Evolutionary conservation across 2,329 filamentous ascomycete genomes (phyloP).

Genomic region (Massarina eburnea): DNA sequence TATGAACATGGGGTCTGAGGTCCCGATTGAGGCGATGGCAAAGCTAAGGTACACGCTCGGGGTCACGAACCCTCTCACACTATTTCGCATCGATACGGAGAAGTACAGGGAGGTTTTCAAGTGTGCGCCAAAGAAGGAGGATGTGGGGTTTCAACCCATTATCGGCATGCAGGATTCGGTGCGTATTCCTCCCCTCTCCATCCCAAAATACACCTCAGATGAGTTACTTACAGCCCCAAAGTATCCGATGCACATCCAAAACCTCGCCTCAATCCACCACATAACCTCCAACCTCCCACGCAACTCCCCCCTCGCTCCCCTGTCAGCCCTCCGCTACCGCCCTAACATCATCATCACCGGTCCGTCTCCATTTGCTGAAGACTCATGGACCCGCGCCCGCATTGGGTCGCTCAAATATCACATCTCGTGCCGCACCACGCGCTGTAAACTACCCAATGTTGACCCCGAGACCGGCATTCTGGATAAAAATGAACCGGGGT

Average conservation of each 20-base stretch:
- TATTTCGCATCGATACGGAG: constrained; percentile 68
- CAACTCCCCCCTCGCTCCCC: constrained; percentile 53
- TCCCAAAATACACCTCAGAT: too few relatives aligned
- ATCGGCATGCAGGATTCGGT: constrained; percentile 72
- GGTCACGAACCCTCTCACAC: constrained; percentile 63
- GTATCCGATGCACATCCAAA: constrained; percentile 72
- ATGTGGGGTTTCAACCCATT: constrained; percentile 64
- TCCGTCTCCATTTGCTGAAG: constrained; percentile 66
- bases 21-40: constrained; percentile 57
- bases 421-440: constrained; percentile 64
- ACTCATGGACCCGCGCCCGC: constrained; percentile 63
- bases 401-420: constrained; percentile 56
- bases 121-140: constrained; percentile 60
- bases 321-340: constrained; percentile 67
- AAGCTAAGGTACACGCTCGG: constrained; percentile 69
- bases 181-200: constrained; percentile 32
- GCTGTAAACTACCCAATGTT: constrained; percentile 73
- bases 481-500: constrained; percentile 59
- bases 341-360: constrained; percentile 73
- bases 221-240: constrained; percentile 29
- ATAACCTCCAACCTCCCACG: constrained; percentile 60
- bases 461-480: constrained; percentile 62
- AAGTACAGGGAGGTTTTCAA: constrained; percentile 61
- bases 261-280: constrained; percentile 63
- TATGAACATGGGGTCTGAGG: constrained; percentile 49